Base-by-base conservation (phyloP, 148 eudicot genomes). In the Diospyros lotus region DNA sequence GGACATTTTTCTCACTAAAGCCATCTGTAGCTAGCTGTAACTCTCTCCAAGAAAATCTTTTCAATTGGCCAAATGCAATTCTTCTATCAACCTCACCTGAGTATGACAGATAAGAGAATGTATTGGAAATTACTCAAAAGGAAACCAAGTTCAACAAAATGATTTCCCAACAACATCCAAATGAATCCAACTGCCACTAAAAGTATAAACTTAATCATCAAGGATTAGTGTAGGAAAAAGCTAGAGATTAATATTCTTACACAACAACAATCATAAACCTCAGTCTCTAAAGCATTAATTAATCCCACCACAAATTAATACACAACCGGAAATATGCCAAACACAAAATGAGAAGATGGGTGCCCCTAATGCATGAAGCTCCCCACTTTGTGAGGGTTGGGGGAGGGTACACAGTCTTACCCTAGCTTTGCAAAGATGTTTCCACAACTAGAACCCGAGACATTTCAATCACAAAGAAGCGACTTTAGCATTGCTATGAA, bases 1-100 rank as follows among this genome's bases (percentile, higher is more conserved):
- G 96, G 76, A 95, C 96, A 75, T 89, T 89, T 82, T 89, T 89
- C 86, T 92, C 99, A 73, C 72, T 88, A 79, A 92, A 95, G 87
- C 78, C 87, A 71, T 95, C 99, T 39, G 99, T 92, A n/a, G 99
- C 97, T 71, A 95, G 71, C 82, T 92, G 97, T 80, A 95, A 82
- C 79, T 95, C 99, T 55, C 99, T 86, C 87, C 93, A 95, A 58
- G 93, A 38, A 86, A 95, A 95, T 81, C 96, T 87, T 80, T 86
- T 95, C 74, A 95, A 87, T 75, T 95, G 99, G 52, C 99, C 99
- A 81, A 92, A 95, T 74, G 89, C 87, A 75, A 95, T 88, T 82
- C 87, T 88, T 59, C 89, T 83, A 79, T 95, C 99, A 81, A 89
- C 90, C 84, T 95, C 99, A 69, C 98, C 98, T 95, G 88, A 68